Evolutionary conservation across 768 basidiomycete genomes (phyloP).

Genomic region (Amanita muscaria): DNA sequence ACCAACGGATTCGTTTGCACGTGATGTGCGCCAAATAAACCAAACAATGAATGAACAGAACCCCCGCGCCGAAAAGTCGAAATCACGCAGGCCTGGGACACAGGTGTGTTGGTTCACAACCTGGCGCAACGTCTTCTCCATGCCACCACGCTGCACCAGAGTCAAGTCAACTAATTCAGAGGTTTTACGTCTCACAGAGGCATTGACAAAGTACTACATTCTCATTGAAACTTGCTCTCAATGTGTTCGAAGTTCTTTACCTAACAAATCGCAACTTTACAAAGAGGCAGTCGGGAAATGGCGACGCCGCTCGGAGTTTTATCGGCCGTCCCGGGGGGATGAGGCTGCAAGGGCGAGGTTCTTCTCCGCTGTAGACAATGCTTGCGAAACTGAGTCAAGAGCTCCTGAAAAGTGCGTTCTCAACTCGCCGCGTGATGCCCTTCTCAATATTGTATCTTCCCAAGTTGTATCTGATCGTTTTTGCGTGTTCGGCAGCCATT

Average conservation of each 20-base stretch:
- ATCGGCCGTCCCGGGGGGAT: background rate
- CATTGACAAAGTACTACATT: constrained; percentile 1
- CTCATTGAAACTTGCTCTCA: constrained; percentile 3
- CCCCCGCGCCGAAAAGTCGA: too few species aligned
- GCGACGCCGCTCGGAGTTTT: background rate
- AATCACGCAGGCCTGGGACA: too few species aligned
- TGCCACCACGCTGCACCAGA: too few species aligned
- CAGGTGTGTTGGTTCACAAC: too few species aligned
- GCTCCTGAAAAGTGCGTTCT: background rate
- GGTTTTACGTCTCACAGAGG: constrained; percentile 1
- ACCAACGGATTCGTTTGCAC: too few species aligned
- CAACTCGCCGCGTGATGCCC: too few species aligned
- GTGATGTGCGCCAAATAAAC: too few species aligned
- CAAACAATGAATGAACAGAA: too few species aligned
- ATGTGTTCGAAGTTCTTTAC: constrained; percentile 3
- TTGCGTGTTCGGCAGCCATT: constrained; percentile 3
- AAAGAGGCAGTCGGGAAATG: background rate
- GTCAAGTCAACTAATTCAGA: background rate
- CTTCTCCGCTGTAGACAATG: background rate
- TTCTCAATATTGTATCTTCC: background rate
- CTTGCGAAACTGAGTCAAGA: constrained; percentile 1
- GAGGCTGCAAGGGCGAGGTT: background rate
- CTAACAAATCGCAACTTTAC: constrained; percentile 2
- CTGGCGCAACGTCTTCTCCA: too few species aligned
- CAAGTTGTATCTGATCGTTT: constrained; percentile 2